These are phyloP conservation scores for Cutaneotrichosporon sp. DNA, from an alignment of 1,284 basidiomycete genomes.

Conservation along the genomic window DNA sequence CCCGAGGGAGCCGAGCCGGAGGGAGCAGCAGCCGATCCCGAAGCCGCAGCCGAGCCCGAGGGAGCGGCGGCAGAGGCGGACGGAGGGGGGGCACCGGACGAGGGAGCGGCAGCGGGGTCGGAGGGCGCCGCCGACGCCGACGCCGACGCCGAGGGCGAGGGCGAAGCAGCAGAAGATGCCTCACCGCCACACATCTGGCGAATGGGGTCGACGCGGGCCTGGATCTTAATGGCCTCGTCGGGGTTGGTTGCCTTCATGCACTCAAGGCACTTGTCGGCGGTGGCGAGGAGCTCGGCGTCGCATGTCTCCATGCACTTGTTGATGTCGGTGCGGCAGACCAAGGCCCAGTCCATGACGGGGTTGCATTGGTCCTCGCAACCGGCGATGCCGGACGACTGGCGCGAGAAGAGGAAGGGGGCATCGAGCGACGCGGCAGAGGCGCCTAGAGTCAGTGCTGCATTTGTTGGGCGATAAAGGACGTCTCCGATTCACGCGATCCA, in stretches of 20 bases:
- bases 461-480: too few relatives aligned
- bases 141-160: slow-evolving; percentile 1
- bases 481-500: neutral
- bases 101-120: neutral
- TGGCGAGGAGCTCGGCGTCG: slow-evolving; percentile 21
- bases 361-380: slow-evolving; percentile 24
- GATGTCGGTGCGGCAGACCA: slow-evolving; percentile 22
- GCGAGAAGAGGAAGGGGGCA: slow-evolving; percentile 6
- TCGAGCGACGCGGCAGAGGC: slow-evolving; percentile 15
- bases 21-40: slow-evolving; percentile 5
- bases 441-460: slow-evolving; percentile 12
- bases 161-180: slow-evolving; percentile 10
- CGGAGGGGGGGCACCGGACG: neutral
- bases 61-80: neutral
- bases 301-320: slow-evolving; percentile 24
- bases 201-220: slow-evolving; percentile 17
- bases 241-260: slow-evolving; percentile 24
- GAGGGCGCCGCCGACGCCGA: neutral
- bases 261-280: slow-evolving; percentile 15
- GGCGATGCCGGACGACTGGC: slow-evolving; percentile 16
- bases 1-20: slow-evolving; percentile 7
- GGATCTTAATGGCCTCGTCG: slow-evolving; percentile 8
- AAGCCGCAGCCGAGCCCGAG: slow-evolving; percentile 1
- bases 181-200: slow-evolving; percentile 21
- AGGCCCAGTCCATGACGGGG: slow-evolving; percentile 25